Base-by-base conservation (phyloP, 202 grass and related monocot genomes). In the Digitaria exilis region DNA sequence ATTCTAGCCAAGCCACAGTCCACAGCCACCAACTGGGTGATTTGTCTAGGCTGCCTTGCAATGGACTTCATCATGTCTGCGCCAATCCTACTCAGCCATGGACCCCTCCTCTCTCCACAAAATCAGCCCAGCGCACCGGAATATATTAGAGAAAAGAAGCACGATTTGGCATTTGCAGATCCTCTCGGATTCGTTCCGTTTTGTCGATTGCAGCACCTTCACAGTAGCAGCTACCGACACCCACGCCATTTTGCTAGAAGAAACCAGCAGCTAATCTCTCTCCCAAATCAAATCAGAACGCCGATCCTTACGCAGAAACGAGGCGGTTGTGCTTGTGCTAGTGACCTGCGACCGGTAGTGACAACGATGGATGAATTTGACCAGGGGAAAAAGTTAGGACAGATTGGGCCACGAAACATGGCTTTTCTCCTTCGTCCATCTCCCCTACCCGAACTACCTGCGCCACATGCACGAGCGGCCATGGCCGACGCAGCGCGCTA, bases 11-110 rank as follows among this genome's bases (percentile, higher is more conserved):
- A 84, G 69, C 75, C 75, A 84, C 62, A 80, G 74, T 69, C n/a
- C n/a, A n/a, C n/a, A n/a, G n/a, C n/a, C 84, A 90, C 84, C 88
- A 70, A 57, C 80, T 75, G 32, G 13, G 17, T 83, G n/a, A n/a
- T n/a, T n/a, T n/a, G 37, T 39, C 37, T 39, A 7, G 37, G 37
- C 9, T 75, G 59, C 68, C 51, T 83, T 84, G 80, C 84, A 78
- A 68, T 77, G 28, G 26, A 69, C 39, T 64, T 84, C 70, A 54
- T 85, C 63, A 71, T 57, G 57, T 28, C 56, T 65, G 77, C 37
- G 69, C 84, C 49, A 42, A 57, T 89, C 88, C 75, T 83, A 79
- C 80, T 80, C 60, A 63, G 45, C 66, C 73, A 75, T 34, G 73
- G 37, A 59, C 21, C 80, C 54, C 65, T 32, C 79, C 32, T 55